A percentile compares a stretch with the other conserved stretches of the same genome.
These are phyloP conservation scores for Aspergillus asperescens DNA, from an alignment of 495 filamentous ascomycete species.

Conservation along the genomic window DNA sequence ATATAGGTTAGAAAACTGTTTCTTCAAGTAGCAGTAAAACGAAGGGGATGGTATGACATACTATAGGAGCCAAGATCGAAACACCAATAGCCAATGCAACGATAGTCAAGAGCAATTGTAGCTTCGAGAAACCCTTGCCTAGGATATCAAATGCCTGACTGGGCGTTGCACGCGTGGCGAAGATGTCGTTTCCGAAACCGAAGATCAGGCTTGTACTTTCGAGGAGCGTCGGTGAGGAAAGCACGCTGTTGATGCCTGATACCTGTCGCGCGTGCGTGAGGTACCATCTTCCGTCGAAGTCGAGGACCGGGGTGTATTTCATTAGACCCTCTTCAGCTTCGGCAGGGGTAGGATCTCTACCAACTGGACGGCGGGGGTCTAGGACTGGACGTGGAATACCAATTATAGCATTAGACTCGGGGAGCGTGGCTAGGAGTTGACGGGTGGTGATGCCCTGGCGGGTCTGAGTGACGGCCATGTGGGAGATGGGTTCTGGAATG, in stretches of 20 bases:
- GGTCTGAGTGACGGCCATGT: slow-evolving; percentile 80
- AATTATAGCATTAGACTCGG: slow-evolving; percentile 63
- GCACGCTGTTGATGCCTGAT: slow-evolving; percentile 63
- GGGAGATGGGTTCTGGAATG: slow-evolving; percentile 67
- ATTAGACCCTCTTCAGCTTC: slow-evolving; percentile 83
- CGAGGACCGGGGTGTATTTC: slow-evolving; percentile 66
- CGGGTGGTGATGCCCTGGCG: slow-evolving; percentile 88
- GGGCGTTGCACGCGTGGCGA: slow-evolving; percentile 76
- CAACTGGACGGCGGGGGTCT: slow-evolving; percentile 84
- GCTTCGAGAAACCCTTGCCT: slow-evolving; percentile 86
- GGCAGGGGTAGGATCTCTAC: slow-evolving; percentile 69
- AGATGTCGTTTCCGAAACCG: slow-evolving; percentile 83
- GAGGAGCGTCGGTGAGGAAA: slow-evolving; percentile 69
- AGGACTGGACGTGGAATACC: slow-evolving; percentile 72
- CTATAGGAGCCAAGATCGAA: slow-evolving; percentile 74
- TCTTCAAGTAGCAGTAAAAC: not conserved
- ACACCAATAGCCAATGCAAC: slow-evolving; percentile 70
- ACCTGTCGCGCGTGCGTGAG: slow-evolving; percentile 82
- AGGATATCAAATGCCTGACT: slow-evolving; percentile 87
- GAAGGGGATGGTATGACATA: slow-evolving; percentile 38
- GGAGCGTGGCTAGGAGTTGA: slow-evolving; percentile 72
- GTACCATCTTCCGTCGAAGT: slow-evolving; percentile 77
- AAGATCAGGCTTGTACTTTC: slow-evolving; percentile 92
- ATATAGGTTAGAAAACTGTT: not conserved
- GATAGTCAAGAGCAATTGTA: slow-evolving; percentile 78